Conservation (phyloP, 352 stramenopile genomes). For the Phytophthora parvispora region DNA sequence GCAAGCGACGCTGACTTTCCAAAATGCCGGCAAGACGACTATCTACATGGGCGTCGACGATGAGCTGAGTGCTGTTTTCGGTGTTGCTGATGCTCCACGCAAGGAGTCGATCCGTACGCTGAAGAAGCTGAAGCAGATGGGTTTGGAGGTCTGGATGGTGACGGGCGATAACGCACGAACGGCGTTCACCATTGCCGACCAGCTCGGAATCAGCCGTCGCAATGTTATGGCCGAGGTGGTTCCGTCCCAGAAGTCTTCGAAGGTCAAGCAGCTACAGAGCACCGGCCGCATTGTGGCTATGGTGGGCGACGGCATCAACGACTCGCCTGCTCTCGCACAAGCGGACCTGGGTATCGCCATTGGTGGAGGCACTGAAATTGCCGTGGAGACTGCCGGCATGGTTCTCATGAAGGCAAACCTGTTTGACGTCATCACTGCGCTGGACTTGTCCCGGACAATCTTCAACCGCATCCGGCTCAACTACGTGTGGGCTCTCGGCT, state of each 20-base stretch:
- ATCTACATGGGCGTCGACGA: slow-evolving; percentile 95
- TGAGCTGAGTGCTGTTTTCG: slow-evolving; percentile 83
- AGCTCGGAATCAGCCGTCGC: slow-evolving; percentile 94
- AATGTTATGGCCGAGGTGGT: slow-evolving; percentile 97
- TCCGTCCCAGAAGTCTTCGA: slow-evolving; percentile 96
- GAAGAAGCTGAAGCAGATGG: slow-evolving; percentile 91
- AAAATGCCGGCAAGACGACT: slow-evolving; percentile 95
- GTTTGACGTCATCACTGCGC: slow-evolving; percentile 96
- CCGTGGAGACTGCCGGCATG: slow-evolving; percentile 98
- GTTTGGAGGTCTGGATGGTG: slow-evolving; percentile 98
- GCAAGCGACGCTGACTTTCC: slow-evolving; percentile 82
- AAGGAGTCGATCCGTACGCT: slow-evolving; percentile 93
- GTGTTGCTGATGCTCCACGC: slow-evolving; percentile 89
- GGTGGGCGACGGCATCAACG: slow-evolving; percentile 99
- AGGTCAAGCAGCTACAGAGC: slow-evolving; percentile 94
- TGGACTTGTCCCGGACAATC: slow-evolving; percentile 97
- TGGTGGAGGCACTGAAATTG: slow-evolving; percentile 97
- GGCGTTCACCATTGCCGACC: slow-evolving; percentile 93
- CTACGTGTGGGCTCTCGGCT: slow-evolving; percentile 98
- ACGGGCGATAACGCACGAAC: slow-evolving; percentile 99
- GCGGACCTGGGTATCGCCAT: slow-evolving; percentile 98
- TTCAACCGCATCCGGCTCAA: slow-evolving; percentile 98
- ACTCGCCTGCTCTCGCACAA: slow-evolving; percentile 97
- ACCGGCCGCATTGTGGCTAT: slow-evolving; percentile 94
- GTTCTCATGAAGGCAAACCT: slow-evolving; percentile 92